Base-by-base conservation (phyloP, 176 grass and related monocot species). In the Urochloa ruziziensis region DNA sequence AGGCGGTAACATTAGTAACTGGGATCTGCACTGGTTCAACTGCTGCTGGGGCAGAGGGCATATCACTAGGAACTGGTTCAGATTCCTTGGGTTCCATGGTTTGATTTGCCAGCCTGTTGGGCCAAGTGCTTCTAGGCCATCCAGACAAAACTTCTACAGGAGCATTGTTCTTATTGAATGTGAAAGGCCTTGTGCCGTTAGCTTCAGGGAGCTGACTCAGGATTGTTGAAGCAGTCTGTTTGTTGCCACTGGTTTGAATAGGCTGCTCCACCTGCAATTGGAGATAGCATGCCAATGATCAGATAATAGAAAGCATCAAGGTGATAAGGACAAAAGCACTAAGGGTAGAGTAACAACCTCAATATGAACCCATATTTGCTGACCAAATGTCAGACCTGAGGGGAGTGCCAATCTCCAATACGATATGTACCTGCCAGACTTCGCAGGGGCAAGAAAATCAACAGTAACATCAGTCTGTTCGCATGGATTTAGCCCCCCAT, bases 331-430 rank as follows among this genome's bases (percentile, higher is more conserved):
- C 30, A 76, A 42, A 36, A 70, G 10, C 28, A 79, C 42, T 10
- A 47, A 60, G 13, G 37, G 25, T n/a, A 12, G 35, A 67, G 64
- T 25, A 59, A 59, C 33, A 47, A 98, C 96, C 93, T 90, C 85
- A 75, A 98, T 91, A 85, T 87, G 77, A 86, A 95, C 93, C 93
- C 93, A 98, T 70, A 95, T 81, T 75, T 4, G 79, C 67, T 95
- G 91, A 46, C 96, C 96, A 80, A 95, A 98, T 28, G 70, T 90
- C 42, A 81, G 80, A 49, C 91, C 89, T 39, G 87, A 88, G 62
- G 93, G 93, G 52, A 81, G 86, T 69, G 80, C 83, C 86, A 98
- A 75, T 86, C 89, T 94, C 96, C 96, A 98, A 57, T 98, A 87
- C 3, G 96, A 95, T 61, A 90, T 56, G 68, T 95, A 98, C 62